Conservation (phyloP, 305 asterid species). For the Plantago lanceolata region DNA sequence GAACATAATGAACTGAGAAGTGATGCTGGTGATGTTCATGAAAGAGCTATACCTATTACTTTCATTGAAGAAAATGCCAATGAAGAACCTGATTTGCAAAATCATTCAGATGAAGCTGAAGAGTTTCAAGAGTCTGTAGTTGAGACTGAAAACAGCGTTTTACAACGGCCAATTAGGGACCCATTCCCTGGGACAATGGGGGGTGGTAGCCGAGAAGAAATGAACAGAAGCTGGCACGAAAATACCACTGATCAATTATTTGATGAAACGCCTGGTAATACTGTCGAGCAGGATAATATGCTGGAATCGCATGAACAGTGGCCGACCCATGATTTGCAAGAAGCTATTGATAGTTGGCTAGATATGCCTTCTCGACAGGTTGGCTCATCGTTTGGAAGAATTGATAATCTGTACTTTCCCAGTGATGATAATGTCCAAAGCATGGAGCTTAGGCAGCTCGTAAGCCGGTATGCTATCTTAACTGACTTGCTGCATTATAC, state of each 20-base stretch:
- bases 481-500: not conserved
- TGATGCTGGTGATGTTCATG: slow-evolving; percentile 28
- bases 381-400: slow-evolving; percentile 38
- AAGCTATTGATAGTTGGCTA: slow-evolving; percentile 64
- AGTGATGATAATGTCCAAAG: slow-evolving; percentile 58
- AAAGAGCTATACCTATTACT: slow-evolving; percentile 22
- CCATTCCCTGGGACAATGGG: slow-evolving; percentile 29
- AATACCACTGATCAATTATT: slow-evolving; percentile 34
- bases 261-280: slow-evolving; percentile 36
- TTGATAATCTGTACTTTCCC: slow-evolving; percentile 37
- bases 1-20: slow-evolving; percentile 30
- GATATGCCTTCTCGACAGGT: slow-evolving; percentile 55
- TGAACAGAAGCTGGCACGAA: slow-evolving; percentile 35
- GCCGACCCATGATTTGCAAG: slow-evolving; percentile 55
- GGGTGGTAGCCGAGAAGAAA: slow-evolving; percentile 29
- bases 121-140: slow-evolving; percentile 33
- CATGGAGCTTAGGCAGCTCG: slow-evolving; percentile 80
- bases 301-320: slow-evolving; percentile 58
- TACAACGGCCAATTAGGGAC: slow-evolving; percentile 32
- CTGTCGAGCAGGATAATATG: slow-evolving; percentile 37
- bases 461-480: slow-evolving; percentile 55
- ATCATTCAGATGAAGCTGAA: slow-evolving; percentile 36
- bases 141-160: slow-evolving; percentile 33
- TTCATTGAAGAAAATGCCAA: slow-evolving; percentile 27
- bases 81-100: slow-evolving; percentile 38